phyloP scores from a whole-genome alignment of 225 moss, liverwort and hornwort genomes.

The Lunularia cruciata region DNA sequence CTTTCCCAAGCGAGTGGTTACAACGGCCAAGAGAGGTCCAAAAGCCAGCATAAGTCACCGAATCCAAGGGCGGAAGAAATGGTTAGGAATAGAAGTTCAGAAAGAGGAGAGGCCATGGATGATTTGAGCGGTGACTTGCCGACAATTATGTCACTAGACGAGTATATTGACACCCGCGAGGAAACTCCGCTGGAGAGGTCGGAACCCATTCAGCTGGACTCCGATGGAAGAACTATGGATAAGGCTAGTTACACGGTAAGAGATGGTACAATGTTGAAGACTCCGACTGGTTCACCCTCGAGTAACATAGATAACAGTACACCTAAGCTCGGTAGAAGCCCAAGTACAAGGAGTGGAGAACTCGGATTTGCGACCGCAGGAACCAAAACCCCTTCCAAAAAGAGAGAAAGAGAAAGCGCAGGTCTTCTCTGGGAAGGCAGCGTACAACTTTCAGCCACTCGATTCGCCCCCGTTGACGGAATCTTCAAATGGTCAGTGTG shows the following conservation, averaged over 20 bases:
- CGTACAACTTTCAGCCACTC: constrained; percentile 35
- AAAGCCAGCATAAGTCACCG: constrained; percentile 22
- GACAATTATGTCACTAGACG: constrained; percentile 65
- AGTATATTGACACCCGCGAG: constrained; percentile 60
- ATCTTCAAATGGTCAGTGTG: constrained; percentile 41
- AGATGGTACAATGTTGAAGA: neutral
- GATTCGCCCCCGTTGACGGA: constrained; percentile 25
- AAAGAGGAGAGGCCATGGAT: constrained; percentile 22
- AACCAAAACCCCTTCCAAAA: constrained; percentile 7
- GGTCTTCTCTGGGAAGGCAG: constrained; percentile 43
- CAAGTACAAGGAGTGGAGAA: constrained; percentile 22
- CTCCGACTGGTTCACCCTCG: constrained; percentile 15
- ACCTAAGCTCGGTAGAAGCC: constrained; percentile 37
- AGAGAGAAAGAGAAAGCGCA: constrained; percentile 36
- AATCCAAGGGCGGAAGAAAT: neutral
- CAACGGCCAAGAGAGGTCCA: constrained; percentile 13
- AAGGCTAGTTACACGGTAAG: neutral
- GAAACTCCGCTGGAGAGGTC: constrained; percentile 32
- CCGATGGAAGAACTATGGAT: constrained; percentile 41
- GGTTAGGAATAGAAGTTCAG: neutral
- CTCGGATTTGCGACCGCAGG: neutral
- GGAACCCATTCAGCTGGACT: constrained; percentile 52
- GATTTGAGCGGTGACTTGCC: constrained; percentile 49
- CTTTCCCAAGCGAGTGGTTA: constrained; percentile 15
- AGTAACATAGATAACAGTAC: constrained; percentile 17